Evolutionary conservation across 2,329 filamentous ascomycete genomes (phyloP), one percentile per base, ranked within the genome.

Genomic region (Phoma sp.): DNA sequence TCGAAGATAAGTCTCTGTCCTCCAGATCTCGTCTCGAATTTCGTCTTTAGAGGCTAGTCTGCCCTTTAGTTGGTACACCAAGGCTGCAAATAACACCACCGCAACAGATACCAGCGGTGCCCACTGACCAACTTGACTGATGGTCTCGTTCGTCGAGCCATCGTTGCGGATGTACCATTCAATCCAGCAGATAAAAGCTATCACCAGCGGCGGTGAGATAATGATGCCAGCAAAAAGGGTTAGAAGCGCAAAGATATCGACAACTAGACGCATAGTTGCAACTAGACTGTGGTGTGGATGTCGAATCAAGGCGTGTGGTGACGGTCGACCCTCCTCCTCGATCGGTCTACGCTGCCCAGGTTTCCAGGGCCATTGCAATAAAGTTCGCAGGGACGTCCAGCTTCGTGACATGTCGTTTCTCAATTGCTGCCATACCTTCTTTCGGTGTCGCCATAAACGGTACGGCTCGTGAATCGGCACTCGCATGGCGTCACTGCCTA

Each of bases 161-260:
- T 59, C 57, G 28, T 59, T 59, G 4, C 53, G 39, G 11, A 59
- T 59, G 26, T 59, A 59, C 56, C 56, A 56, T 25, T 56, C 57
- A 9, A 56, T 56, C 57, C 53, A 57, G 42, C 53, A 53, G 4
- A 56, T 54, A 37, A 59, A 59, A 2, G 53, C 57, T 15, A 56
- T 40, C 3, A 59, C 49, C 9, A 59, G 30, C 5, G 26, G 9
- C 5, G 46, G 49, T 1, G 49, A 53, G 26, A 56, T 47, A 6
- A 53, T 23, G 5, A 51, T 42, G 4, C 47, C 57, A 3, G 42
- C 48, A n/a, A 56, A 18, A 7, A 59, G 36, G 6, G 46, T 50
- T 0, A 54, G 14, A 9, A 56, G 28, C 4, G 53, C 46, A 7
- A 46, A 17, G 2, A 56, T 32, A 15, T 47, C 26, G 9, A 47